phyloP scores from a whole-genome alignment of 2,329 filamentous ascomycete genomes.

The Zymoseptoria brevis region DNA sequence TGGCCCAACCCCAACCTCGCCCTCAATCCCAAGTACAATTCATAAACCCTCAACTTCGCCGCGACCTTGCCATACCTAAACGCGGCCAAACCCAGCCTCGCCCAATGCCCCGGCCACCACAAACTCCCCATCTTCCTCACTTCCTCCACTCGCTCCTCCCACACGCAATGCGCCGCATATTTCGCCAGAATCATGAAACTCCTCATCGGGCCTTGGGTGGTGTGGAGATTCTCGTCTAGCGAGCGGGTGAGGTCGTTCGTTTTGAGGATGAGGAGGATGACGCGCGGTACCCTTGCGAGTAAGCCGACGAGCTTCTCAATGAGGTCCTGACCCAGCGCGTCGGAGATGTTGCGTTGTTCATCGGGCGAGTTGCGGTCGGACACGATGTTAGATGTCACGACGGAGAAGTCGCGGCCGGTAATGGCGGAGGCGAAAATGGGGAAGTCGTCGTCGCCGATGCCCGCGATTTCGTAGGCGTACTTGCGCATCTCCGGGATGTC shows the following conservation, averaged over 20 bases:
- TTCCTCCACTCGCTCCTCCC: slow-evolving; percentile 51
- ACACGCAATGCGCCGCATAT: slow-evolving; percentile 56
- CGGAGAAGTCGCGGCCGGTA: slow-evolving; percentile 81
- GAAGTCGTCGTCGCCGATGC: slow-evolving; percentile 82
- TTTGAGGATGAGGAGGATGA: slow-evolving; percentile 92
- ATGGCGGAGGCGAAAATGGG: slow-evolving; percentile 94
- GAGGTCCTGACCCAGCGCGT: slow-evolving; percentile 69
- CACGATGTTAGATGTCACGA: slow-evolving; percentile 53
- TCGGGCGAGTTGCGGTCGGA: slow-evolving; percentile 55
- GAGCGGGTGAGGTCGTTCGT: slow-evolving; percentile 94
- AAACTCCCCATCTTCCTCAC: slow-evolving; percentile 39
- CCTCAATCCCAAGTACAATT: slow-evolving; percentile 47
- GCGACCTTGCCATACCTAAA: slow-evolving; percentile 48
- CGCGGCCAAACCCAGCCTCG: slow-evolving; percentile 46
- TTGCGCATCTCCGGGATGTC: slow-evolving; percentile 80
- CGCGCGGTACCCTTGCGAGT: slow-evolving; percentile 77
- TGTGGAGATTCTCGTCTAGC: slow-evolving; percentile 83
- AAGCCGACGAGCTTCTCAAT: slow-evolving; percentile 81
- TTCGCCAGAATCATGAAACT: slow-evolving; percentile 58
- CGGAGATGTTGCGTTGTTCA: slow-evolving; percentile 82
- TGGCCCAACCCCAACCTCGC: slow-evolving; percentile 14
- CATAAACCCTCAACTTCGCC: slow-evolving; percentile 51
- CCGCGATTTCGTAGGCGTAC: slow-evolving; percentile 82
- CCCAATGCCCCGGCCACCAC: slow-evolving; percentile 45
- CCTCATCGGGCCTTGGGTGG: slow-evolving; percentile 53